Base-by-base conservation (phyloP, 1,284 basidiomycete species). In the Xanthoconium separans region DNA sequence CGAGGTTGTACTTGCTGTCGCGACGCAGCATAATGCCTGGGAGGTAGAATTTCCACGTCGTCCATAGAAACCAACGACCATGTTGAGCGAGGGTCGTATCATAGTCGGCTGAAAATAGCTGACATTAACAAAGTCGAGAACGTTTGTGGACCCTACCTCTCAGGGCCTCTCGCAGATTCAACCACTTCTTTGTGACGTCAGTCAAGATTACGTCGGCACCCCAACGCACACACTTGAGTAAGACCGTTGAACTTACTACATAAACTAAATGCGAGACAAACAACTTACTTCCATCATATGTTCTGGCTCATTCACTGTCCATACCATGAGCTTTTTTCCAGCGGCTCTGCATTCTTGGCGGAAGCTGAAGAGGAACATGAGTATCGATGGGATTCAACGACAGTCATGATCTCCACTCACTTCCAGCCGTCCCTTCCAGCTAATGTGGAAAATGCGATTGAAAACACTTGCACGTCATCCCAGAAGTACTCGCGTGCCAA, bases 241-340 rank as follows among this genome's bases (percentile, higher is more conserved):
- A 53, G 48, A 45, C n/a, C 22, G 43, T 56, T 45, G 57, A 51
- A 33, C 33, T 51, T 2, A 22, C 24, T 27, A 41, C 7, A 43
- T 6, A 27, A 27, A 16, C 11, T 40, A 20, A 29, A 34, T 20
- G 22, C n/a, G 24, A 55, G 46, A 51, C 34, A 46, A 40, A 37
- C 20, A 40, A 73, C 81, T 49, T 24, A 84, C 89, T 82, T 98
- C 92, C 76, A 96, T 89, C 95, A 99, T 98, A 69, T 96, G 88
- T 56, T 85, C 84, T 11, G 86, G 84, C 45, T 89, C 82, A 70
- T 98, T 99, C 30, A 98, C 95, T 0, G 96, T 99, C 97, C 97
- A 99, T 12, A 95, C 93, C 82, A 95, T 88, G 44, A 98, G 65
- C 64, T 83, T 83, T 81, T 99, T 99, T 22, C 89, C 89, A 1